Evolutionary conservation across 2,329 filamentous ascomycete genomes (phyloP).

Genomic region (Colletotrichum liriopes): DNA sequence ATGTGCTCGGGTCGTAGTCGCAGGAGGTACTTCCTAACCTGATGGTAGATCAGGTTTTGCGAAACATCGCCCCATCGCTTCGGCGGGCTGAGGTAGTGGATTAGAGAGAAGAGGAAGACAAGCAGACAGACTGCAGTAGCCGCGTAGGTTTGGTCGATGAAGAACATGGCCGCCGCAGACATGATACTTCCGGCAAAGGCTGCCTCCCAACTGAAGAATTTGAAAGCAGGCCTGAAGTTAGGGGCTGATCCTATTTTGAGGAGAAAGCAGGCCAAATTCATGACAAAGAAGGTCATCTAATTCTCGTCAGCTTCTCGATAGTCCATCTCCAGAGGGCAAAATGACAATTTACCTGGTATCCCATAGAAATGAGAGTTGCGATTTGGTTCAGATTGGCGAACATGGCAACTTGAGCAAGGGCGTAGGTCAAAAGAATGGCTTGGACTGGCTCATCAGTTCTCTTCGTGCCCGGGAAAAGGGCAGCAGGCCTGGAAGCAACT

Average conservation of each 20-base stretch:
- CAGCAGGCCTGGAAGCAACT: slow-evolving; percentile 81
- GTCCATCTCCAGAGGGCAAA: not conserved
- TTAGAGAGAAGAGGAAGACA: slow-evolving; percentile 84
- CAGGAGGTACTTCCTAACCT: slow-evolving; percentile 89
- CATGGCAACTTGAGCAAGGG: slow-evolving; percentile 84
- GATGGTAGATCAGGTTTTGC: slow-evolving; percentile 87
- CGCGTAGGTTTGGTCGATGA: slow-evolving; percentile 87
- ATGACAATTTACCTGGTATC: slow-evolving; percentile 76
- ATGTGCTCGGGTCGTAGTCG: slow-evolving; percentile 90
- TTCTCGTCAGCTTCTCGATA: not conserved
- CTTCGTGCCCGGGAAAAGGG: slow-evolving; percentile 82
- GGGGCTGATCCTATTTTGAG: slow-evolving; percentile 90
- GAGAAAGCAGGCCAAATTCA: slow-evolving; percentile 89
- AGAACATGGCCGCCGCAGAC: slow-evolving; percentile 89
- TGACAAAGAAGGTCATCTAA: slow-evolving; percentile 90
- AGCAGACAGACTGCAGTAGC: slow-evolving; percentile 81
- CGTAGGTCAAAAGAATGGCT: slow-evolving; percentile 83
- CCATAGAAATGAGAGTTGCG: slow-evolving; percentile 91
- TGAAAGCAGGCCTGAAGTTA: slow-evolving; percentile 90
- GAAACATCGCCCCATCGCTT: slow-evolving; percentile 94
- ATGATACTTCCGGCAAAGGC: slow-evolving; percentile 82
- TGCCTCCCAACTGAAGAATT: slow-evolving; percentile 91
- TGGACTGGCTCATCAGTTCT: slow-evolving; percentile 82
- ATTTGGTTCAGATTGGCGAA: slow-evolving; percentile 90
- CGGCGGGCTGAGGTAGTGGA: slow-evolving; percentile 88